Evolutionary conservation across 1,284 basidiomycete genomes (phyloP).

Genomic region (Leccinum variabile): DNA sequence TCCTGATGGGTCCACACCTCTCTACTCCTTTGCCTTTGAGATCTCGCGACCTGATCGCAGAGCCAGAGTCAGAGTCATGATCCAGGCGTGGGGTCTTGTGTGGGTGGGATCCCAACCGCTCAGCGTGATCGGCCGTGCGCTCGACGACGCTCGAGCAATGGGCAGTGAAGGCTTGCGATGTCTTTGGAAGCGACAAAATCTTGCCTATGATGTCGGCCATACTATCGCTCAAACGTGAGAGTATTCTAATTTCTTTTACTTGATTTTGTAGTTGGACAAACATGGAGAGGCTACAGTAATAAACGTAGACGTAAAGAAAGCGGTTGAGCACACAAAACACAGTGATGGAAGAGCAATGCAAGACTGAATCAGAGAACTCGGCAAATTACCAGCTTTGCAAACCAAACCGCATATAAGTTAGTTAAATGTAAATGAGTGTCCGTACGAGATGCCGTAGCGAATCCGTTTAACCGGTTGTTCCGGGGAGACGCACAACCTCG

Average conservation of each 20-base stretch:
- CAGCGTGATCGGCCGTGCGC: conserved; percentile 16
- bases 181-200: conserved; percentile 53
- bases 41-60: conserved; percentile 55
- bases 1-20: conserved; percentile 40
- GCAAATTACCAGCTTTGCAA: conserved; percentile 1
- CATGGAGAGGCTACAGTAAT: background rate
- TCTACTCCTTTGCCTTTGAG: conserved; percentile 28
- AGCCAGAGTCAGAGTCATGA: conserved; percentile 59
- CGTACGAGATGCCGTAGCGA: conserved; percentile 4
- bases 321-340: background rate
- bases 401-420: background rate
- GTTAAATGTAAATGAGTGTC: background rate
- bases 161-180: conserved; percentile 53
- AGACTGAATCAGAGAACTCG: background rate
- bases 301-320: too few relatives aligned
- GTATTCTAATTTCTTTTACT: background rate
- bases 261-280: background rate
- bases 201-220: conserved; percentile 29
- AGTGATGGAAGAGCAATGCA: background rate
- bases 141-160: conserved; percentile 40
- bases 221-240: background rate
- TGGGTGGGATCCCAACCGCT: conserved; percentile 53
- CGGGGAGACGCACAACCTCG: background rate
- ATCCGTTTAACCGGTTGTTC: conserved; percentile 8
- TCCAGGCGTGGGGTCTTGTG: conserved; percentile 66